Base-by-base conservation (phyloP, 257 asterid species). In the Plantago ovata region DNA sequence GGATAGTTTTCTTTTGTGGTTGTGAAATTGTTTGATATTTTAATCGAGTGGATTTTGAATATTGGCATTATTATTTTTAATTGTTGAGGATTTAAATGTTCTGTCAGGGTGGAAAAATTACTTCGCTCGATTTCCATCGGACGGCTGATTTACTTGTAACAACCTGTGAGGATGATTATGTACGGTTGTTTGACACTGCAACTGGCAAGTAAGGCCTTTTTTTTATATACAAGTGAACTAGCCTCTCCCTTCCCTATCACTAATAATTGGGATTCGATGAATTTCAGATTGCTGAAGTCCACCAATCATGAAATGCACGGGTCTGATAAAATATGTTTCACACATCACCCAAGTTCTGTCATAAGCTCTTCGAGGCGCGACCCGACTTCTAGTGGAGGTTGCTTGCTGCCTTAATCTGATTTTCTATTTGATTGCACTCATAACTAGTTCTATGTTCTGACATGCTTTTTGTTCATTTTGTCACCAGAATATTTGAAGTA, bases 231-330 rank as follows among this genome's bases (percentile, higher is more conserved):
- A 11, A 15, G 14, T 36, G 6, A 56, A 43, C 16, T 14, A 55
- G 9, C 32, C 14, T 53, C 47, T 33, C 49, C 14, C 32, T 36
- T 63, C 10, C 19, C 22, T n/a, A 6, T 56, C 36, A 36, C 0
- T 20, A 16, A 6, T 55, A 15, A 32, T 6, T 28, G 9, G 20
- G 9, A 4, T 54, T 56, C 74, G 2, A 59, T 59, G 68, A 58
- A 63, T 70, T 15, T 68, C 80, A 93, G 98, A 73, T 70, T 86
- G 84, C 56, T 86, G 60, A 93, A 93, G 76, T 88, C 98, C 21
- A 88, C 98, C 4, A 76, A 77, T 71, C 97, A 92, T 64, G 84
- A 86, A 83, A 86, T 78, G 72, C 91, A 88, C 65, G 98, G 97
- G 47, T 95, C 95, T 48, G 97, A 86, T 66, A 78, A 77, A 60